Evolutionary conservation across 2,329 filamentous ascomycete genomes (phyloP).

Genomic region (Aspergillus aculeatinus): DNA sequence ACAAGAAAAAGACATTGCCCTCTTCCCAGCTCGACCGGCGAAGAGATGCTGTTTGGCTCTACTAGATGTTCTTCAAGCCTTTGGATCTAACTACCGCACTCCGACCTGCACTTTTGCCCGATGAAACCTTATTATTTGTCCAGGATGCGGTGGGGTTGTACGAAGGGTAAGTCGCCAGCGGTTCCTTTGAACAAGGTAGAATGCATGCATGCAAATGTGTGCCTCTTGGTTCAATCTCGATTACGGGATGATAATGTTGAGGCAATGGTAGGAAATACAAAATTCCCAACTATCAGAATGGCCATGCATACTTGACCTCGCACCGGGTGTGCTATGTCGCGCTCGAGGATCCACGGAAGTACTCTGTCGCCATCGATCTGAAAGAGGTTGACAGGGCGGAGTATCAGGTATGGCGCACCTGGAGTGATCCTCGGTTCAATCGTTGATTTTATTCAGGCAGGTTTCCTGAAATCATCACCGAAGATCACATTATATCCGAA

Average conservation of each 20-base stretch:
- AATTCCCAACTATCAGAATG: conserved; percentile 88
- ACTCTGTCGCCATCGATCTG: conserved; percentile 80
- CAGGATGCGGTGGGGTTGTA: conserved; percentile 97
- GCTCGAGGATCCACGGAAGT: conserved; percentile 76
- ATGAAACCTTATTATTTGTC: conserved; percentile 93
- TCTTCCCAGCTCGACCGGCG: conserved; percentile 12
- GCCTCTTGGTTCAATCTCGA: background rate
- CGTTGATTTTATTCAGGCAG: conserved; percentile 57
- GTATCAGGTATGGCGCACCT: conserved; percentile 65
- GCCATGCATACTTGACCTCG: conserved; percentile 93
- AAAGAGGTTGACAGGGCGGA: conserved; percentile 90
- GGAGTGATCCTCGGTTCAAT: background rate
- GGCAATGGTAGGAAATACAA: conserved; percentile 75
- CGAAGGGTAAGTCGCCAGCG: conserved; percentile 70
- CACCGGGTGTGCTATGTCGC: conserved; percentile 96
- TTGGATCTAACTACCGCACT: conserved; percentile 95
- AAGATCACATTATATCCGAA: conserved; percentile 91
- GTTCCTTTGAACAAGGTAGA: conserved; percentile 10
- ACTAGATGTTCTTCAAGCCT: conserved; percentile 95
- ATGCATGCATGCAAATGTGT: background rate
- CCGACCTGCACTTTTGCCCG: conserved; percentile 84
- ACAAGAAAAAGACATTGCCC: background rate
- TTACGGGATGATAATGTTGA: conserved; percentile 17
- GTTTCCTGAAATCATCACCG: conserved; percentile 90
- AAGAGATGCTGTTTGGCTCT: conserved; percentile 32